phyloP scores from a whole-genome alignment of 192 early-diverging fungal genomes.

The Backusella morwellensis region DNA sequence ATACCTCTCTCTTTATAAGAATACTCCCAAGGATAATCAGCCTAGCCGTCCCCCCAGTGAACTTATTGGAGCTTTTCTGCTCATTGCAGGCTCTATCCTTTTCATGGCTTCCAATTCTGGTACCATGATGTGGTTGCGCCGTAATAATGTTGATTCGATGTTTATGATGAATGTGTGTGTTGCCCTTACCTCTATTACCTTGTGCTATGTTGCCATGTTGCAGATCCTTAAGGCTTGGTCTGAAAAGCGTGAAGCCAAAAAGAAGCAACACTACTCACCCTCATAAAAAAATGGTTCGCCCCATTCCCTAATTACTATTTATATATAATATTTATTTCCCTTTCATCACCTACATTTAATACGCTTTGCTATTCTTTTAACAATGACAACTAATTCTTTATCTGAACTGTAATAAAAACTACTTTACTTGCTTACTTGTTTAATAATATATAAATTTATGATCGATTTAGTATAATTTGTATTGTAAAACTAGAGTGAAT shows the following conservation, averaged over 20 bases:
- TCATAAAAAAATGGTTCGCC: background rate
- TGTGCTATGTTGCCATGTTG: constrained; percentile 25
- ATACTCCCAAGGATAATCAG: background rate
- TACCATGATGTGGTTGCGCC: constrained; percentile 30
- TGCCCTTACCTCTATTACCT: constrained; percentile 30
- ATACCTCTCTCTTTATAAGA: constrained; percentile 28
- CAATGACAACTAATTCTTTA: background rate
- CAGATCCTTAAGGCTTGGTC: constrained; percentile 37
- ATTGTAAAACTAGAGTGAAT: too few relatives aligned
- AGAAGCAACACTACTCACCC: constrained; percentile 7
- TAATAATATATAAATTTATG: background rate
- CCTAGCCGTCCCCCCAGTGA: constrained; percentile 33
- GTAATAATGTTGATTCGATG: constrained; percentile 30
- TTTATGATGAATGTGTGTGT: constrained; percentile 40
- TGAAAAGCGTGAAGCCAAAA: constrained; percentile 22
- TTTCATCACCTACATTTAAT: background rate
- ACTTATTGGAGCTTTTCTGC: constrained; percentile 26
- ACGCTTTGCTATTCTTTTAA: background rate
- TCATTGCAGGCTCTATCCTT: constrained; percentile 31
- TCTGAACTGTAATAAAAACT: background rate
- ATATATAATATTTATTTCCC: background rate
- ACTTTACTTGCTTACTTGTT: background rate
- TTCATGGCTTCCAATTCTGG: constrained; percentile 42
- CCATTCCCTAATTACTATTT: background rate
- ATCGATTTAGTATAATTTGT: too few relatives aligned